phyloP scores from a whole-genome alignment of 2,329 filamentous ascomycete genomes.

The Beauveria asiatica region DNA sequence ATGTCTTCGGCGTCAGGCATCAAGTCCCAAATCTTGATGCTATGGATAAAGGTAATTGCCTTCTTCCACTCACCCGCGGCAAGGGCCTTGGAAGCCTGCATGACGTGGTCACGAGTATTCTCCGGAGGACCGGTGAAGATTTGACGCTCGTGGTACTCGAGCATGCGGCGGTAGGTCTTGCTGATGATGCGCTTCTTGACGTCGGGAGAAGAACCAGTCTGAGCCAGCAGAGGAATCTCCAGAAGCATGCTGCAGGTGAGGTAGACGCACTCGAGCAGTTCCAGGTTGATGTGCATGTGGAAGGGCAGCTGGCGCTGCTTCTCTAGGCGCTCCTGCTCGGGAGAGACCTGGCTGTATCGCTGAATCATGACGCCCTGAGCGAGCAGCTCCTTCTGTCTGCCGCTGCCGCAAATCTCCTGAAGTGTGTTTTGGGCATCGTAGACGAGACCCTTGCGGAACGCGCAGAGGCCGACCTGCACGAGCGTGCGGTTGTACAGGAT shows the following conservation, averaged over 20 bases:
- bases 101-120: slow-evolving; percentile 98
- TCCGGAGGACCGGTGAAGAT: slow-evolving; percentile 98
- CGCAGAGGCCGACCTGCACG: slow-evolving; percentile 95
- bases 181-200: slow-evolving; percentile 96
- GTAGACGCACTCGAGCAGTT: slow-evolving; percentile 96
- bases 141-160: slow-evolving; percentile 98
- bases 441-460: slow-evolving; percentile 92
- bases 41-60: slow-evolving; percentile 84
- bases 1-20: slow-evolving; percentile 89
- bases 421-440: slow-evolving; percentile 97
- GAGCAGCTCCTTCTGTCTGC: slow-evolving; percentile 93
- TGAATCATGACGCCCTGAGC: slow-evolving; percentile 98
- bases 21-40: slow-evolving; percentile 99
- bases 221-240: slow-evolving; percentile 92
- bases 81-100: slow-evolving; percentile 96
- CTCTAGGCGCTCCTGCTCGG: slow-evolving; percentile 95
- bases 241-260: slow-evolving; percentile 98
- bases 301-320: slow-evolving; percentile 96
- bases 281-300: slow-evolving; percentile 99
- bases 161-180: slow-evolving; percentile 98
- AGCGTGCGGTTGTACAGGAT: slow-evolving; percentile 98
- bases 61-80: slow-evolving; percentile 99
- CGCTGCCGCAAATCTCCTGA: slow-evolving; percentile 95
- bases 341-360: slow-evolving; percentile 89
- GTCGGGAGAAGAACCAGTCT: slow-evolving; percentile 93